These are phyloP conservation scores for Lentinula boryana DNA, from an alignment of 768 basidiomycete species.

Conservation along the genomic window DNA sequence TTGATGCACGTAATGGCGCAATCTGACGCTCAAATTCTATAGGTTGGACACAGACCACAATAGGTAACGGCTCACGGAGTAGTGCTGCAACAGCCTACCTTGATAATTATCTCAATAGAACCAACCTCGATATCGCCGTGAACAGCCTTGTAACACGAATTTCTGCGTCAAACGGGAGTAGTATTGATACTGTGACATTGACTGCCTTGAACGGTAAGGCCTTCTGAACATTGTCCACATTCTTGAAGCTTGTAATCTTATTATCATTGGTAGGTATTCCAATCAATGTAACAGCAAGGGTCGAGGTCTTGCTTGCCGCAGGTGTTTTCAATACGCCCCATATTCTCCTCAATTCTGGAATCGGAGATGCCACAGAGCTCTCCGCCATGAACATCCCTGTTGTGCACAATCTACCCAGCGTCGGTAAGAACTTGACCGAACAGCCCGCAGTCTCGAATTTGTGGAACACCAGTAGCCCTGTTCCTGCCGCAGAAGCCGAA, in stretches of 20 bases:
- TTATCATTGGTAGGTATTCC: neutral
- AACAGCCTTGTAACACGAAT: slow-evolving; percentile 10
- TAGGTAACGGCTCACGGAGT: slow-evolving; percentile 14
- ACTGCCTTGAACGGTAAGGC: neutral
- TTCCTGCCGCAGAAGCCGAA: neutral
- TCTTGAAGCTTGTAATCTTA: too few relatives aligned
- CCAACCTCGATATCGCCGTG: slow-evolving; percentile 17
- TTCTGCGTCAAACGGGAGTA: neutral
- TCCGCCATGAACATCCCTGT: slow-evolving; percentile 15
- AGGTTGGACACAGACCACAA: slow-evolving; percentile 16
- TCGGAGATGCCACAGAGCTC: slow-evolving; percentile 26
- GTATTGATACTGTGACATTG: neutral
- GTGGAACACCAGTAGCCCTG: neutral
- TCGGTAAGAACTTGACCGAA: slow-evolving; percentile 27
- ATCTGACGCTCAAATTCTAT: neutral
- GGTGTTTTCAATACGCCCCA: slow-evolving; percentile 27
- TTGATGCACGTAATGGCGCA: neutral
- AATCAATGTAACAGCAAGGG: neutral
- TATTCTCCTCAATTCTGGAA: slow-evolving; percentile 49
- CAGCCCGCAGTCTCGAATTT: neutral
- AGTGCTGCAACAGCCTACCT: slow-evolving; percentile 18
- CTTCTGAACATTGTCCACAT: neutral
- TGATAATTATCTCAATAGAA: slow-evolving; percentile 13
- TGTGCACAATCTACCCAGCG: slow-evolving; percentile 31
- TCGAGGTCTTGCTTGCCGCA: neutral